These are phyloP conservation scores for Neurospora sp. DNA, from an alignment of 495 filamentous ascomycete species.

Conservation along the genomic window DNA sequence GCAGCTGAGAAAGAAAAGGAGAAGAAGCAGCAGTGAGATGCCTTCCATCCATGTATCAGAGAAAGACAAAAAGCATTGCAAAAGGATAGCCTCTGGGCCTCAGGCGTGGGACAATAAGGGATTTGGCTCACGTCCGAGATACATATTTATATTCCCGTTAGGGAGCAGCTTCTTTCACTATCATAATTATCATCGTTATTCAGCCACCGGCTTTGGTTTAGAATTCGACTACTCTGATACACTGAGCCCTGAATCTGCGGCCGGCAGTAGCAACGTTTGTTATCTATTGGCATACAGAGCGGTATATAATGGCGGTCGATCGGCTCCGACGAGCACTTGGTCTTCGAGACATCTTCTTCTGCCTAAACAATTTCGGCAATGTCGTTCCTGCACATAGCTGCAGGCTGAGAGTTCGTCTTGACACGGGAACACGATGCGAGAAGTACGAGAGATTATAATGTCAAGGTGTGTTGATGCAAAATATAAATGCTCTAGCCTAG, in stretches of 20 bases:
- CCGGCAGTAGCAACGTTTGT: neutral
- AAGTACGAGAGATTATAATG: neutral
- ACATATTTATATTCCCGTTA: neutral
- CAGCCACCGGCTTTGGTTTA: neutral
- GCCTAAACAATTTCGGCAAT: neutral
- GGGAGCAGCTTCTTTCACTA: neutral
- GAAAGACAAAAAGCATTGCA: neutral
- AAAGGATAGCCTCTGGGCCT: neutral
- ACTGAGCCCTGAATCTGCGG: neutral
- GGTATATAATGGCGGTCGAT: neutral
- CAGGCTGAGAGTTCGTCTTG: neutral
- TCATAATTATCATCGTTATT: neutral
- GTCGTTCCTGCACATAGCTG: neutral
- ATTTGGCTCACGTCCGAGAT: neutral
- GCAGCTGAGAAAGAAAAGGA: constrained; percentile 14
- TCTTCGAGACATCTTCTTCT: neutral
- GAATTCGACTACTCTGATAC: neutral
- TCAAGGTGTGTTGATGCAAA: neutral
- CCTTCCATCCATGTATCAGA: neutral
- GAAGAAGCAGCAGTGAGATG: constrained; percentile 21
- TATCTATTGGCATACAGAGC: neutral
- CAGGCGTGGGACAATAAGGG: neutral
- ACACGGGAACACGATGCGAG: neutral
- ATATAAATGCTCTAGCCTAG: neutral
- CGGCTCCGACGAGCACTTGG: neutral